These are phyloP conservation scores for Boletus bicolor DNA, from an alignment of 768 basidiomycete genomes.

Conservation along the genomic window DNA sequence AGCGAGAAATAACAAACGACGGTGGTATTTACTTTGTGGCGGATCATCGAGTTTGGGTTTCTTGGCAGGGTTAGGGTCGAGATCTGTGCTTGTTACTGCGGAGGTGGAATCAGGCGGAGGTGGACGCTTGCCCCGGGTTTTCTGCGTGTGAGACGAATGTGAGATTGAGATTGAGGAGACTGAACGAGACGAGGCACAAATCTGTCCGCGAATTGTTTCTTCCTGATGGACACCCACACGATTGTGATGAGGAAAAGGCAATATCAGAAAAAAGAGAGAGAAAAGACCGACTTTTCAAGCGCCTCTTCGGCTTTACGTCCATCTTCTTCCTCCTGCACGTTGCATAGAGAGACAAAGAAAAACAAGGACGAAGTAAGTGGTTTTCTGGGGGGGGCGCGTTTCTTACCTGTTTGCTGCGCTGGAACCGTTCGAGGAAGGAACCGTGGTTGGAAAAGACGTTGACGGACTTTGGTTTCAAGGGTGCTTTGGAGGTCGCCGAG, in stretches of 20 bases:
- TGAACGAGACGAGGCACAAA: constrained; percentile 44
- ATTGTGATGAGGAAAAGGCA: not conserved
- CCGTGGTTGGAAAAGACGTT: constrained; percentile 72
- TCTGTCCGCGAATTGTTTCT: constrained; percentile 56
- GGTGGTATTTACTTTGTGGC: constrained; percentile 32
- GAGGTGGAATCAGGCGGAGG: too few relatives aligned
- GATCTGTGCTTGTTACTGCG: too few relatives aligned
- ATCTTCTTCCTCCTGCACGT: constrained; percentile 53
- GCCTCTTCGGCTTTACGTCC: constrained; percentile 52
- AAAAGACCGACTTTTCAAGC: constrained; percentile 42
- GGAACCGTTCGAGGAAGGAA: constrained; percentile 55
- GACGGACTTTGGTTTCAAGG: constrained; percentile 40
- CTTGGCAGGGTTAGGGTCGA: constrained; percentile 29
- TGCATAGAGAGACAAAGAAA: not conserved
- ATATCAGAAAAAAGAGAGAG: not conserved
- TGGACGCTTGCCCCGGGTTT: too few relatives aligned
- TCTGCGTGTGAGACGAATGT: too few relatives aligned
- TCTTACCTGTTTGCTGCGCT: constrained; percentile 35
- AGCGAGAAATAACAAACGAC: not conserved
- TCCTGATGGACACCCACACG: constrained; percentile 35
- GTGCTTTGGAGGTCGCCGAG: constrained; percentile 15
- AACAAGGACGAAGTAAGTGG: not conserved
- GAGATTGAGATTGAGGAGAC: too few relatives aligned
- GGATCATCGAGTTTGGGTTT: constrained; percentile 34
- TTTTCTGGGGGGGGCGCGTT: not conserved